A percentile compares a stretch with the other conserved stretches of the same genome.
Evolutionary conservation across 75 land plant genomes (phyloP).

Genomic region (Chamaecyparis obtusa): DNA sequence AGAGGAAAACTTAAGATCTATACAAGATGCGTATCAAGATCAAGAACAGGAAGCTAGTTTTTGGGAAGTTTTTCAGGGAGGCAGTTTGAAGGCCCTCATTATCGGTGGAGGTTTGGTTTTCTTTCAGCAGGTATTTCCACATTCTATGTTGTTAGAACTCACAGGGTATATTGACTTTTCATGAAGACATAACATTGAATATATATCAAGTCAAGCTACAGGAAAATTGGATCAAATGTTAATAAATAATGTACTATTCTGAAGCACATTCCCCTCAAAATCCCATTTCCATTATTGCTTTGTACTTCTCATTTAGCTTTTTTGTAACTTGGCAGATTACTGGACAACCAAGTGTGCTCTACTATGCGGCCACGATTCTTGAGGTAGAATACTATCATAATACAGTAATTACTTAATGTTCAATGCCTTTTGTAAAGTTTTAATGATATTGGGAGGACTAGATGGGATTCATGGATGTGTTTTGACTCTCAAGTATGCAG

Average conservation of each 20-base stretch:
- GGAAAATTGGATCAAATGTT: background rate
- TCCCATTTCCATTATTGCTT: background rate
- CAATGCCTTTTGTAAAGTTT: background rate
- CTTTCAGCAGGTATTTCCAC: slow-evolving; percentile 64
- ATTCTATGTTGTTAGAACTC: background rate
- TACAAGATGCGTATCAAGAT: slow-evolving; percentile 29
- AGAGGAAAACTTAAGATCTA: slow-evolving; percentile 49
- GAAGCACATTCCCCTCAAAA: background rate
- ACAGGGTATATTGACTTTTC: background rate
- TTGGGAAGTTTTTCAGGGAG: slow-evolving; percentile 62
- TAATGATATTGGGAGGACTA: background rate
- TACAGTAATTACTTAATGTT: background rate
- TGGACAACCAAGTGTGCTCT: slow-evolving; percentile 78
- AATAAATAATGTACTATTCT: background rate
- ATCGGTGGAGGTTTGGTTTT: slow-evolving; percentile 68
- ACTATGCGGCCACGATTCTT: slow-evolving; percentile 73
- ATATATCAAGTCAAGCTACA: background rate
- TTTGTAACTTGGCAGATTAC: slow-evolving; percentile 44
- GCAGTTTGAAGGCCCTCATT: slow-evolving; percentile 56
- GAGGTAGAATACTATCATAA: slow-evolving; percentile 32
- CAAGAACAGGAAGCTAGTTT: slow-evolving; percentile 40
- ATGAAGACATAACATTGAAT: background rate
- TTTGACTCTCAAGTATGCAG: slow-evolving; percentile 19
- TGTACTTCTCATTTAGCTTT: background rate
- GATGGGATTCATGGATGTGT: background rate